Base-by-base conservation (phyloP, 371 early-diverging fungal species). In the Mucor circinelloides region DNA sequence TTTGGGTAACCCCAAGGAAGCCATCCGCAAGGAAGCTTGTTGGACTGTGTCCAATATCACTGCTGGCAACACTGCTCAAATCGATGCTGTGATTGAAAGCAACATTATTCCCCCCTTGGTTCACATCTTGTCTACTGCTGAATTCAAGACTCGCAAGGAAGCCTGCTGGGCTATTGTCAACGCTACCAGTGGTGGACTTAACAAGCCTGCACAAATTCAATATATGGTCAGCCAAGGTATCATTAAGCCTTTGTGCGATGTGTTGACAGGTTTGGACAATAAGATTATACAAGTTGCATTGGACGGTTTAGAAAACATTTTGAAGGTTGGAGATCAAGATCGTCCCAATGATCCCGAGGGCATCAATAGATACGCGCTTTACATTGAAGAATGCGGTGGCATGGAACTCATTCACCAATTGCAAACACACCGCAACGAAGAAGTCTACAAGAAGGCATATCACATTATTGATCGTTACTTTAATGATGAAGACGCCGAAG, bases 11-110 rank as follows among this genome's bases (percentile, higher is more conserved):
- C 90, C 94, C 58, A 94, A 94, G 80, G 96, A 98, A 65, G 93
- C 92, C 38, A 95, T 99, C 67, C 93, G 97, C 71, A 99, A 99
- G 85, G 99, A 99, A 81, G 98, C 99, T 19, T 99, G 99, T 88
- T 99, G 99, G 99, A 97, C 99, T 10, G 93, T 99, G 58, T 99
- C 99, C 28, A 99, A 99, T 85, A 96, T 99, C 76, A 98, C 99
- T n/a, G 99, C 99, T n/a, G 99, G 99, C 46, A 97, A 91, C 67
- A 84, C 91, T n/a, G 78, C 78, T 10, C 99, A 99, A 79, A 97
- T 99, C 75, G 93, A 97, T 78, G 89, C 88, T 36, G 94, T 99
- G 31, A 95, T 99, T 73, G 95, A 99, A 60, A 91, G 91, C 72
- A 95, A 94, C 75, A 85, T 99, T 58, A 90, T 99, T 65, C 97